These are phyloP conservation scores for Drosera spatulata DNA, from an alignment of 179 eudicot genomes.

Conservation along the genomic window DNA sequence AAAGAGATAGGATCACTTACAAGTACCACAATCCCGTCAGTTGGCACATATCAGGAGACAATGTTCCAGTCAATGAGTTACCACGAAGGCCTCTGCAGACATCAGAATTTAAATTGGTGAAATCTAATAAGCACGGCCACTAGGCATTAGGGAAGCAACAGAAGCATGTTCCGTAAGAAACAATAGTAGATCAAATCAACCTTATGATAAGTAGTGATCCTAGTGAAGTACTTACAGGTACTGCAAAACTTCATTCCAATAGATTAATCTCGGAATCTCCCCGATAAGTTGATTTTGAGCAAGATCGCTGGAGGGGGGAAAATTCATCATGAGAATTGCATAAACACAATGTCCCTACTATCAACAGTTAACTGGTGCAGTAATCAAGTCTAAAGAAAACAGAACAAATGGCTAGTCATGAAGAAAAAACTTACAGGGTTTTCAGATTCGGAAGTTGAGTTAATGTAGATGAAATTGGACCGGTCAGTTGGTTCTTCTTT, in stretches of 20 bases:
- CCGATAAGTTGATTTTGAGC: conserved; percentile 52
- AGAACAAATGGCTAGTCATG: background rate
- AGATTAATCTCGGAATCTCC: conserved; percentile 59
- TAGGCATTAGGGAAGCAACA: too few relatives aligned
- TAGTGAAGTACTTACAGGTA: conserved; percentile 35
- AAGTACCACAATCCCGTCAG: too few relatives aligned
- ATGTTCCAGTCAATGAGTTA: conserved; percentile 43
- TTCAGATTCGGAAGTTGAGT: conserved; percentile 58
- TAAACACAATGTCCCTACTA: too few relatives aligned
- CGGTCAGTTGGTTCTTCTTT: conserved; percentile 51
- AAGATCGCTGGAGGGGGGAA: conserved; percentile 31
- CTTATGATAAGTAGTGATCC: too few relatives aligned
- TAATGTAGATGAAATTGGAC: conserved; percentile 57
- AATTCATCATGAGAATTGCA: background rate
- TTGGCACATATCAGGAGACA: conserved; percentile 26
- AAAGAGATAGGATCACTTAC: too few relatives aligned
- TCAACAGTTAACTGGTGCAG: too few relatives aligned
- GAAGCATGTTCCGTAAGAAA: too few relatives aligned
- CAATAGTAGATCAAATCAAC: too few relatives aligned
- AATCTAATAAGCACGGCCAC: too few relatives aligned
- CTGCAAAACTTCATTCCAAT: conserved; percentile 69
- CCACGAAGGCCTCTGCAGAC: conserved; percentile 46
- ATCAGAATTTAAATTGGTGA: too few relatives aligned
- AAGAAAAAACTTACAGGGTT: conserved; percentile 31
- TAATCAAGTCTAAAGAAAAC: too few relatives aligned